Percentiles rank a stretch among this genome's conserved stretches.
These are phyloP conservation scores for Xylariaceae sp. DNA, from an alignment of 2,329 filamentous ascomycete species.

Conservation along the genomic window DNA sequence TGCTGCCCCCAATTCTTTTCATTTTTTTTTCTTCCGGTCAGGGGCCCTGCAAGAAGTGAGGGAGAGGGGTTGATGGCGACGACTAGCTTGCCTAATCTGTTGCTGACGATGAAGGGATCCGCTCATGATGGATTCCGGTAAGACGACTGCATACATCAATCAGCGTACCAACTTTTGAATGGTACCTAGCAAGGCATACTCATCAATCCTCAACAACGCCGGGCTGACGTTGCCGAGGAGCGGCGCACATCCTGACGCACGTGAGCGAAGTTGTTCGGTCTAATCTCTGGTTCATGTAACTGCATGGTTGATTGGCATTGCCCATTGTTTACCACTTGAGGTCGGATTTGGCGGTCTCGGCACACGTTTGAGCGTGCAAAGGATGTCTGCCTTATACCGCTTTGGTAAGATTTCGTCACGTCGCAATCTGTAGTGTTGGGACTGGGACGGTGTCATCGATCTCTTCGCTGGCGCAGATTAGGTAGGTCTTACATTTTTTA, in stretches of 20 bases:
- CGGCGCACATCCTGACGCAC: background rate
- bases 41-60: background rate
- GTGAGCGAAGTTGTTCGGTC: slow-evolving; percentile 9
- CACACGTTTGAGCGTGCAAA: background rate
- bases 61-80: background rate
- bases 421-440: background rate
- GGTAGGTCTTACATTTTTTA: background rate
- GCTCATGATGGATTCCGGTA: slow-evolving; percentile 1
- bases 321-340: too few relatives aligned
- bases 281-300: background rate
- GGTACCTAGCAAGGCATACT: too few relatives aligned
- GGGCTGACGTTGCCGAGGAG: background rate
- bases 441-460: background rate
- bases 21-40: background rate
- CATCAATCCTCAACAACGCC: background rate
- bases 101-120: background rate
- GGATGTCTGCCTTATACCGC: background rate
- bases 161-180: too few relatives aligned
- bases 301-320: too few relatives aligned
- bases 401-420: background rate
- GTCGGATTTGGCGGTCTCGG: too few relatives aligned
- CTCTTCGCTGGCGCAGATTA: background rate
- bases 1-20: background rate
- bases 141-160: slow-evolving; percentile 2
- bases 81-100: slow-evolving; percentile 5